Percentiles rank a stretch among this genome's conserved stretches.
Conservation (phyloP, 2,329 filamentous ascomycete species). For the Metarhizium sp. region DNA sequence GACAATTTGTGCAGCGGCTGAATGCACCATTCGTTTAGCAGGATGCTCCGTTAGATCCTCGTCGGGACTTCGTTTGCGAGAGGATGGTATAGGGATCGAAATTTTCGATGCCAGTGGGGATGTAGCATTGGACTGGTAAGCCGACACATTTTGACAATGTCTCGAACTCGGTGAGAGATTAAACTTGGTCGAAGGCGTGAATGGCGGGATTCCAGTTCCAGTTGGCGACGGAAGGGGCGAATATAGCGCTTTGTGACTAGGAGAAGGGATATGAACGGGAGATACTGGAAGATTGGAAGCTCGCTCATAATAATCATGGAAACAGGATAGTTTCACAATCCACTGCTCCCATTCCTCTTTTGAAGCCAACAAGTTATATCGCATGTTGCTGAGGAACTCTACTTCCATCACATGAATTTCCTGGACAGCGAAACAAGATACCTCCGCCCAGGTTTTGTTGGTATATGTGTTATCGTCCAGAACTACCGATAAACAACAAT, state of each 20-base stretch:
- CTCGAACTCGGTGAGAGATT: conserved; percentile 31
- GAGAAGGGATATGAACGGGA: conserved; percentile 31
- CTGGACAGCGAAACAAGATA: conserved; percentile 84
- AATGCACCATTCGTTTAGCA: conserved; percentile 36
- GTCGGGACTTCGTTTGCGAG: conserved; percentile 43
- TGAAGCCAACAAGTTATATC: conserved; percentile 84
- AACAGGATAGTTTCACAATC: conserved; percentile 74
- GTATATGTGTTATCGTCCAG: conserved; percentile 98
- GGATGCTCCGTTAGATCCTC: conserved; percentile 43
- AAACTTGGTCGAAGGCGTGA: conserved; percentile 22
- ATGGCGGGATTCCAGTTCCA: conserved; percentile 21
- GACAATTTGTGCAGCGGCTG: conserved; percentile 10
- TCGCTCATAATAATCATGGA: conserved; percentile 72
- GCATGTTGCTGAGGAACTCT: conserved; percentile 98
- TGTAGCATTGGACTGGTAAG: conserved; percentile 28
- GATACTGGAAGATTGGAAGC: conserved; percentile 42
- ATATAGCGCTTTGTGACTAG: conserved; percentile 25
- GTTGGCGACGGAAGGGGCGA: conserved; percentile 45
- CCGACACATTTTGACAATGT: conserved; percentile 28
- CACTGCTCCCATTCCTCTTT: conserved; percentile 80
- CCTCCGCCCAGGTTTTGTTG: conserved; percentile 98
- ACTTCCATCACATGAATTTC: conserved; percentile 99
- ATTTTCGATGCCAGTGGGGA: conserved; percentile 42
- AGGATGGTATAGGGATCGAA: conserved; percentile 27
- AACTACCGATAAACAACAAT: conserved; percentile 37